Evolutionary conservation across 805 yeast species (phyloP).

Genomic region (Danielia oregonensis): DNA sequence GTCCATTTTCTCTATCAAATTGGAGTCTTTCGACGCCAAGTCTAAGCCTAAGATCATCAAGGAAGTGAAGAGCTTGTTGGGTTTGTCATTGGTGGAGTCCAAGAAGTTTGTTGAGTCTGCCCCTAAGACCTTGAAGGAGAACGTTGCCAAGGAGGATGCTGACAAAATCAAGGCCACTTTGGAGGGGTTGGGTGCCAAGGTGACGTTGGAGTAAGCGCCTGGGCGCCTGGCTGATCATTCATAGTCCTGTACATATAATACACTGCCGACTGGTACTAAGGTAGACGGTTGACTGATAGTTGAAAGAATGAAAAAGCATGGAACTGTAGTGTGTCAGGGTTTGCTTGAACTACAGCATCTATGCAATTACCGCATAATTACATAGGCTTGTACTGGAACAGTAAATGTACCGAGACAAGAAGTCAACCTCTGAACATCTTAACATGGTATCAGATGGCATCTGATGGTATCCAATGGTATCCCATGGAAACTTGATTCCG

Average conservation of each 20-base stretch:
- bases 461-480: too few relatives aligned
- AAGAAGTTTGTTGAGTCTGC: conserved; percentile 98
- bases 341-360: too few relatives aligned
- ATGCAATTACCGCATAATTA: too few relatives aligned
- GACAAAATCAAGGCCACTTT: conserved; percentile 90
- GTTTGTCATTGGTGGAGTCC: conserved; percentile 91
- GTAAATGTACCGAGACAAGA: too few relatives aligned
- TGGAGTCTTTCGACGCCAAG: conserved; percentile 92
- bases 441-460: too few relatives aligned
- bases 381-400: too few relatives aligned
- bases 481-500: too few relatives aligned
- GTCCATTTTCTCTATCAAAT: conserved; percentile 86
- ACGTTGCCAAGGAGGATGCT: conserved; percentile 95
- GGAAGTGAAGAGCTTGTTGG: conserved; percentile 89
- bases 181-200: conserved; percentile 94
- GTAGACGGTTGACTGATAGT: too few relatives aligned
- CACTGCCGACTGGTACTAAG: background rate
- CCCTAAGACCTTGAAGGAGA: conserved; percentile 93
- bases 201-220: conserved; percentile 65
- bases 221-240: conserved; percentile 11
- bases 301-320: too few relatives aligned
- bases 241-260: conserved; percentile 19
- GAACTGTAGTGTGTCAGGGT: too few relatives aligned
- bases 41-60: conserved; percentile 96
- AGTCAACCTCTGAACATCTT: too few relatives aligned